These are phyloP conservation scores for Puccinellia tenuiflora DNA, from an alignment of 176 grass and related monocot genomes.

Conservation along the genomic window DNA sequence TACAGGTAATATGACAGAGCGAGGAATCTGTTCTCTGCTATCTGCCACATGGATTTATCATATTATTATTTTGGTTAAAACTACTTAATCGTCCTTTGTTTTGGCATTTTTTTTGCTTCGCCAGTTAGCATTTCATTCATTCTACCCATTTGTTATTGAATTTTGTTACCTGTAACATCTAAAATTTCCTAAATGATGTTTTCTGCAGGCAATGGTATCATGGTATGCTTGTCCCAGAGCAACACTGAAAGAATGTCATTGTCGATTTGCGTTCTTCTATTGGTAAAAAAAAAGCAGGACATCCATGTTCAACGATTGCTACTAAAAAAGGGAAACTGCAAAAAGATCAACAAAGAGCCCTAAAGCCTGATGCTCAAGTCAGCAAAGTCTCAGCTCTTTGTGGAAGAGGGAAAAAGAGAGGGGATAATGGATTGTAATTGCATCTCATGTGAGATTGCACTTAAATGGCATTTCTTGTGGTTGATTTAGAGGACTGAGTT, in stretches of 20 bases:
- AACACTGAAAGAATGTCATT: conserved; percentile 11
- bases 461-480: conserved; percentile 25
- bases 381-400: conserved; percentile 31
- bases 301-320: conserved; percentile 25
- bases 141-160: not conserved
- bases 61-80: not conserved
- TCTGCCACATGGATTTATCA: not conserved
- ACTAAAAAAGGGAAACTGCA: conserved; percentile 29
- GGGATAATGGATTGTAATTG: not conserved
- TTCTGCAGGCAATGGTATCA: conserved; percentile 14
- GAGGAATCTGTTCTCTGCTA: not conserved
- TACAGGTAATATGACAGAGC: not conserved
- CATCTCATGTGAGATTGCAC: conserved; percentile 21
- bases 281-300: conserved; percentile 31
- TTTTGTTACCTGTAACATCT: conserved; percentile 8
- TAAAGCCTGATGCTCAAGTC: conserved; percentile 26
- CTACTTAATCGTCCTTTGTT: not conserved
- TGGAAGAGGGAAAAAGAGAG: not conserved
- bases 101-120: conserved; percentile 1
- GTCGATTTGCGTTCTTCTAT: conserved; percentile 24
- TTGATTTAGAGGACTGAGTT: conserved; percentile 30
- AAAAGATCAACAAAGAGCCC: conserved; percentile 25
- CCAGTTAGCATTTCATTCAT: conserved; percentile 11
- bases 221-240: conserved; percentile 11
- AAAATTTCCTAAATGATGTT: not conserved